These are phyloP conservation scores for Nigrospora osmanthi DNA, from an alignment of 2,329 filamentous ascomycete genomes.

Conservation along the genomic window DNA sequence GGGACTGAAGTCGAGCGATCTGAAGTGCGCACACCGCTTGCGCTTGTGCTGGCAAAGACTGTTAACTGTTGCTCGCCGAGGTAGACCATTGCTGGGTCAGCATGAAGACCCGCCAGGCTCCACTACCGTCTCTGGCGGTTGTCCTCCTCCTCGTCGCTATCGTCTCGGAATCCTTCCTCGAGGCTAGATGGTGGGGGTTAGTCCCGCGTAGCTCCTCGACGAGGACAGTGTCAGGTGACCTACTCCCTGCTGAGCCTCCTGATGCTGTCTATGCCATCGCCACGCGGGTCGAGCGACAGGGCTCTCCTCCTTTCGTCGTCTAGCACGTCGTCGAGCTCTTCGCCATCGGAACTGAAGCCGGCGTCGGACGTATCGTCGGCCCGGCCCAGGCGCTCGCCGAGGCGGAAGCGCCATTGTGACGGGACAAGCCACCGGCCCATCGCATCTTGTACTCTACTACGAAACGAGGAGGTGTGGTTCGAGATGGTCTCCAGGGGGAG, in stretches of 20 bases:
- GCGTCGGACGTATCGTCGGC: constrained; percentile 34
- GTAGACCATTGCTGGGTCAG: neutral
- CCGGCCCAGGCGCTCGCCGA: constrained; percentile 29
- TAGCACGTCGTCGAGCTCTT: constrained; percentile 59
- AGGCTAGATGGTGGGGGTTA: constrained; percentile 29
- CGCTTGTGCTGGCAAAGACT: too few species aligned
- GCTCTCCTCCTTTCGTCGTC: constrained; percentile 37
- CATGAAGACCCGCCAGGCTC: neutral
- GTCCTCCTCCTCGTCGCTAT: constrained; percentile 54
- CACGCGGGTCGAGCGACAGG: constrained; percentile 26
- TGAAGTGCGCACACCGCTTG: too few species aligned
- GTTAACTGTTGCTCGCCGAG: too few species aligned
- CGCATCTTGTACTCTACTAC: constrained; percentile 38
- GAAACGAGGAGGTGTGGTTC: constrained; percentile 45
- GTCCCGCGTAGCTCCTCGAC: constrained; percentile 1
- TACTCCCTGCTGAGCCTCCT: constrained; percentile 68
- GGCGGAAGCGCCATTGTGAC: constrained; percentile 39
- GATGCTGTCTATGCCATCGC: constrained; percentile 36
- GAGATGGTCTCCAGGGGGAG: constrained; percentile 60
- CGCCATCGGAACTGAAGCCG: constrained; percentile 58
- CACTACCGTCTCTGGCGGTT: constrained; percentile 10
- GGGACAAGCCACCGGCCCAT: constrained; percentile 33
- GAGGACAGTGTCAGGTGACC: constrained; percentile 18
- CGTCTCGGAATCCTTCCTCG: constrained; percentile 68
- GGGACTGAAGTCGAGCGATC: too few species aligned